A percentile compares a stretch with the other conserved stretches of the same genome.
Evolutionary conservation across 345 rosid genomes (phyloP).

Genomic region (Eucalyptus victrix): DNA sequence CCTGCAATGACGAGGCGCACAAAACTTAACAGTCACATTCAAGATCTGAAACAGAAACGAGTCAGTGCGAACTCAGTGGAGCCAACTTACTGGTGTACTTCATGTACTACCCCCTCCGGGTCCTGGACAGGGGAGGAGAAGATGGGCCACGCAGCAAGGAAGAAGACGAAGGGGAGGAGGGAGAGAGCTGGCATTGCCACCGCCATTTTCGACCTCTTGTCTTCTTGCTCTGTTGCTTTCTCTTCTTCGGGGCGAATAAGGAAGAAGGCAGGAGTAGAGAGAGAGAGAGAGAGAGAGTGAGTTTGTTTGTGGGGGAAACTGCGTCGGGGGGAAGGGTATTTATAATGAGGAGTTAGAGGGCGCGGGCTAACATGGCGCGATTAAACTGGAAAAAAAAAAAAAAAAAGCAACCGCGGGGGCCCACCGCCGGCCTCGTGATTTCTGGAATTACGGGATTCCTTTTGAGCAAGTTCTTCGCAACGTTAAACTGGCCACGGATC

Average conservation of each 20-base stretch:
- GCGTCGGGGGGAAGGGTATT: background rate
- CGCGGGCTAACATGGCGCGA: slow-evolving; percentile 6
- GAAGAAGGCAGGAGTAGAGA: background rate
- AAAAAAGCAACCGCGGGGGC: background rate
- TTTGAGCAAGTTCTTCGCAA: slow-evolving; percentile 6
- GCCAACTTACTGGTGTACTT: slow-evolving; percentile 43
- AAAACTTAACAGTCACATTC: background rate
- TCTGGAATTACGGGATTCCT: slow-evolving; percentile 33
- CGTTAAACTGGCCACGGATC: slow-evolving; percentile 9
- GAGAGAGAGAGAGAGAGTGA: background rate
- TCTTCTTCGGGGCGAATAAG: background rate
- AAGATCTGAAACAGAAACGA: background rate
- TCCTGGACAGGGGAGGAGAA: slow-evolving; percentile 36
- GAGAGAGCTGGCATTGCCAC: slow-evolving; percentile 7
- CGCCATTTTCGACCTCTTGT: background rate
- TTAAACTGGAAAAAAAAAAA: slow-evolving; percentile 10
- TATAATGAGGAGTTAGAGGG: slow-evolving; percentile 18
- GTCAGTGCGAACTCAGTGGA: background rate
- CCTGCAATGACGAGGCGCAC: slow-evolving; percentile 5
- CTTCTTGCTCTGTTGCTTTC: background rate
- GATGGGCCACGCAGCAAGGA: slow-evolving; percentile 6
- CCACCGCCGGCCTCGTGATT: slow-evolving; percentile 26
- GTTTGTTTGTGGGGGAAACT: background rate
- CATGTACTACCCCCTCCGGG: slow-evolving; percentile 44
- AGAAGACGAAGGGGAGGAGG: slow-evolving; percentile 7